Evolutionary conservation across 2,329 filamentous ascomycete species (phyloP).

Genomic region (Aspergillus tamarii): DNA sequence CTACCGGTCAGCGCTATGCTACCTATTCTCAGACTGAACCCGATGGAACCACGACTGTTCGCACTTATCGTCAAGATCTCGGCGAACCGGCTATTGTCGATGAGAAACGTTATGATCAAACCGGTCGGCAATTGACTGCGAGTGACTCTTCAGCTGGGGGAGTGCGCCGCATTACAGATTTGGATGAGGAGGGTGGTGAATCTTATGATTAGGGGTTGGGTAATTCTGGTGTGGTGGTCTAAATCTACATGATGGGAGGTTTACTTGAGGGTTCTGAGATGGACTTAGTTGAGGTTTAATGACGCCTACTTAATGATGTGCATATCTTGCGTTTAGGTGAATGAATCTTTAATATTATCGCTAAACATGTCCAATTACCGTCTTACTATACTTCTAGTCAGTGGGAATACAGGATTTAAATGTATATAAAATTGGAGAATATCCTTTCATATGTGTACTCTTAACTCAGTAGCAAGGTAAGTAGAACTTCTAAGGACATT

Average conservation of each 20-base stretch:
- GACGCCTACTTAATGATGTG: neutral
- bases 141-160: constrained; percentile 24
- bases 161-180: constrained; percentile 32
- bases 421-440: too few species aligned
- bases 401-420: too few species aligned
- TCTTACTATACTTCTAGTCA: too few species aligned
- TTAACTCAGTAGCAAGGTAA: too few species aligned
- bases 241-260: neutral
- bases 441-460: too few species aligned
- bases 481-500: too few species aligned
- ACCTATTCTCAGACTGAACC: constrained; percentile 36
- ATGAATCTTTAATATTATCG: neutral
- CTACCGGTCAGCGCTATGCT: constrained; percentile 35
- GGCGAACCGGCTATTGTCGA: constrained; percentile 38
- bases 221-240: constrained; percentile 13
- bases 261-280: neutral
- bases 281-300: too few species aligned
- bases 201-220: constrained; percentile 1
- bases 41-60: constrained; percentile 37
- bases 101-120: constrained; percentile 37
- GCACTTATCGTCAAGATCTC: constrained; percentile 38
- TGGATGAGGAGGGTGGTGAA: constrained; percentile 26
- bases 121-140: constrained; percentile 32
- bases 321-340: neutral
- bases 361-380: neutral